phyloP scores from a whole-genome alignment of 1,139 yeast genomes.

The Geotrichum cucujoidarum region DNA sequence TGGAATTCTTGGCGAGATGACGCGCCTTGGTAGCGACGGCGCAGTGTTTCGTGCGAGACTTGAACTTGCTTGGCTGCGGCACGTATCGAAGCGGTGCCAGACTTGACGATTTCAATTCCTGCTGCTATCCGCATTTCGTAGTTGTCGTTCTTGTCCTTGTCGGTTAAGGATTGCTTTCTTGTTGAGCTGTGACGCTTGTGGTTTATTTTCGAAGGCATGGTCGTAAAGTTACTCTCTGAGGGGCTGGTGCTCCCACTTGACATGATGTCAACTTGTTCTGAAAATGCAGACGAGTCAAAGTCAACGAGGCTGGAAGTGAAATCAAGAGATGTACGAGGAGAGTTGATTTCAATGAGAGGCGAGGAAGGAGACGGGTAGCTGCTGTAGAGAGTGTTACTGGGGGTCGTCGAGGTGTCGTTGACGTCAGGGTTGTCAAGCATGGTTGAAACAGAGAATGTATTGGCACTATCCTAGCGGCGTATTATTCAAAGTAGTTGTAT shows the following conservation, averaged over 20 bases:
- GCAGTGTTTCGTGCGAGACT: constrained; percentile 17
- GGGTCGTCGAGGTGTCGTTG: neutral
- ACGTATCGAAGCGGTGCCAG: constrained; percentile 11
- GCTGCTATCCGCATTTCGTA: constrained; percentile 9
- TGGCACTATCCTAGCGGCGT: too few relatives aligned
- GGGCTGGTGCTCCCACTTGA: too few relatives aligned
- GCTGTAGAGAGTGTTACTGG: neutral
- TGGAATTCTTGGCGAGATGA: constrained; percentile 16
- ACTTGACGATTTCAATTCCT: constrained; percentile 11
- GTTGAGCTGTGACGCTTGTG: too few relatives aligned
- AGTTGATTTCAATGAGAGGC: neutral
- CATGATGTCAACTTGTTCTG: too few relatives aligned
- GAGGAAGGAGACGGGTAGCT: neutral
- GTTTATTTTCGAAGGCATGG: too few relatives aligned
- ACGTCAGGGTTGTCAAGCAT: neutral
- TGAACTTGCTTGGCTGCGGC: constrained; percentile 16
- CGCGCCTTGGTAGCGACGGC: constrained; percentile 16
- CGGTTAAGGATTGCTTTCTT: too few relatives aligned
- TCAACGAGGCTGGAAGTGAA: too few relatives aligned
- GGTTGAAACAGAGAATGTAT: neutral
- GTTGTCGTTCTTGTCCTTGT: neutral
- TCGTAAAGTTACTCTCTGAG: too few relatives aligned
- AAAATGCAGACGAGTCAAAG: neutral
- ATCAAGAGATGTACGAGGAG: neutral
- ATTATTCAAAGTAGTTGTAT: too few relatives aligned